phyloP scores from a whole-genome alignment of 164 flowering plant species.

The Piper betle region DNA sequence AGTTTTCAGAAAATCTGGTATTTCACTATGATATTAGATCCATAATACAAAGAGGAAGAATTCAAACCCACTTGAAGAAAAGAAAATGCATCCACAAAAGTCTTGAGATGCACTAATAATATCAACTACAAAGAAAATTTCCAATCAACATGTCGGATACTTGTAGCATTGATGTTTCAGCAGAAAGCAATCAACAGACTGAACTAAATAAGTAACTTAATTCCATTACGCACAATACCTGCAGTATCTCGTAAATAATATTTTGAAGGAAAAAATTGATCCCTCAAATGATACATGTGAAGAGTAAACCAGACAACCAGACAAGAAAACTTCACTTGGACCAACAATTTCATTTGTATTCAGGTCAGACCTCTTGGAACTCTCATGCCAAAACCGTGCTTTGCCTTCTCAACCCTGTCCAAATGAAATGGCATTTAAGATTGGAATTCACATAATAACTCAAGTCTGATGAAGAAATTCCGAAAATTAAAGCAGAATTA shows the following conservation, averaged over 20 bases:
- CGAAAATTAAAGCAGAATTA: background rate
- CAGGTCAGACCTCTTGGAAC: slow-evolving; percentile 4
- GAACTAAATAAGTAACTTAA: background rate
- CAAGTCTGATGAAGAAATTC: background rate
- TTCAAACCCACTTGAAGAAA: no score
- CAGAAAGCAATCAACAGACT: background rate
- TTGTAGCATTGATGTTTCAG: background rate
- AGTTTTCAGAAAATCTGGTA: no score
- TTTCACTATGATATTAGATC: no score
- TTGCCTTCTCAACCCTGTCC: slow-evolving; percentile 12
- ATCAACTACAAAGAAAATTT: background rate
- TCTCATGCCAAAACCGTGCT: slow-evolving; percentile 16
- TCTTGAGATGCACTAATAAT: no score
- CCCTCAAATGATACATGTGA: background rate
- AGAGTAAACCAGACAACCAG: background rate
- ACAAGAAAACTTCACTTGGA: background rate
- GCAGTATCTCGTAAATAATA: background rate
- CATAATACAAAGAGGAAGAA: no score
- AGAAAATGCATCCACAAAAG: no score
- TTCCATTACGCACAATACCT: background rate
- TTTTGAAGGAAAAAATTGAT: background rate
- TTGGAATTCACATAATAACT: background rate
- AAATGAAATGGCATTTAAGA: background rate
- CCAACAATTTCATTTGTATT: background rate
- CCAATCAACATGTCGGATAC: background rate